Conservation (phyloP, 371 early-diverging fungal species). For the Chytridium lagenaria region DNA sequence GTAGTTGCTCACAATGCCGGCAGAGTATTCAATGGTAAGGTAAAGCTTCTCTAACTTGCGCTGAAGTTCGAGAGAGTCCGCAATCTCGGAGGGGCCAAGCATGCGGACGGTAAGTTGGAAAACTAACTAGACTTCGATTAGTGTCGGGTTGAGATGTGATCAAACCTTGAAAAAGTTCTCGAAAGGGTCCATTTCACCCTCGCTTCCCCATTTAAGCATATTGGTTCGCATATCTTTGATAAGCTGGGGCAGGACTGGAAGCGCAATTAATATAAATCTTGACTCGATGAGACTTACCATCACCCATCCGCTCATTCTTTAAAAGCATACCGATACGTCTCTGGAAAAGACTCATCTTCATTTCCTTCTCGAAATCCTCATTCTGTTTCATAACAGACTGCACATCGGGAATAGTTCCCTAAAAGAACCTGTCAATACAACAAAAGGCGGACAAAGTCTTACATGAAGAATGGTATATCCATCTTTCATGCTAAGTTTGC, state of each 20-base stretch:
- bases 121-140: not conserved
- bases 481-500: not conserved
- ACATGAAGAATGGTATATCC: not conserved
- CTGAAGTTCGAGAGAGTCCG: not conserved
- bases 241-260: not conserved
- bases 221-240: not conserved
- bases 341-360: conserved; percentile 11
- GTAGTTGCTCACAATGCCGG: conserved; percentile 2
- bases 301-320: not conserved
- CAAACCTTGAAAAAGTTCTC: conserved; percentile 17
- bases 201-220: conserved; percentile 10
- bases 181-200: conserved; percentile 16
- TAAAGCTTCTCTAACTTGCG: not conserved
- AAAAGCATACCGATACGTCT: conserved; percentile 8
- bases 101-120: conserved; percentile 17
- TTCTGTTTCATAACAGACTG: not conserved
- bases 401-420: conserved; percentile 6
- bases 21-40: not conserved
- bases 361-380: not conserved
- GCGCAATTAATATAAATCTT: not conserved
- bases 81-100: conserved; percentile 6
- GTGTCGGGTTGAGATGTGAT: not conserved
- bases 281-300: not conserved
- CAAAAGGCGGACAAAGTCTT: not conserved
- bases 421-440: not conserved